A percentile compares a stretch with the other conserved stretches of the same genome.
Evolutionary conservation across 495 filamentous ascomycete species (phyloP).

Genomic region (Chaetomidium leptoderma): DNA sequence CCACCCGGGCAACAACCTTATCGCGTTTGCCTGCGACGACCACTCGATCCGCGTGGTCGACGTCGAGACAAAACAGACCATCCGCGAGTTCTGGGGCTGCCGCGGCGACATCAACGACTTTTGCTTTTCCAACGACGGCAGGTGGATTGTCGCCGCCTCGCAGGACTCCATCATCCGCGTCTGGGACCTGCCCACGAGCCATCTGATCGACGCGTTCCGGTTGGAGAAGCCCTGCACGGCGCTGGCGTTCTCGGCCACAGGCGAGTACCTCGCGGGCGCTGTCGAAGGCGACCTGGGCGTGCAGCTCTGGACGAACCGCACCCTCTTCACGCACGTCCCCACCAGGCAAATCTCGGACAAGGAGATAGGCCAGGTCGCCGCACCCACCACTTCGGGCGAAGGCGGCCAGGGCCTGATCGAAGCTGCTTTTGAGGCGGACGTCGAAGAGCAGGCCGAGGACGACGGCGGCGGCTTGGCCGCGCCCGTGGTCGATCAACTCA

Average conservation of each 20-base stretch:
- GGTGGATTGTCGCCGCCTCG: slow-evolving; percentile 88
- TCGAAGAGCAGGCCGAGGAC: slow-evolving; percentile 44
- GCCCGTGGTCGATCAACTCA: slow-evolving; percentile 67
- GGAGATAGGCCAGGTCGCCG: slow-evolving; percentile 57
- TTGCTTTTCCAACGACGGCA: slow-evolving; percentile 85
- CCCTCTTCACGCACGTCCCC: slow-evolving; percentile 81
- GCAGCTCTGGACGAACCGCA: slow-evolving; percentile 89
- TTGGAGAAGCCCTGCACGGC: slow-evolving; percentile 71
- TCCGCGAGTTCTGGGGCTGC: slow-evolving; percentile 90
- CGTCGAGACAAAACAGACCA: slow-evolving; percentile 79
- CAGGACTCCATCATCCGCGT: slow-evolving; percentile 78
- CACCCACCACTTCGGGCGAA: slow-evolving; percentile 78
- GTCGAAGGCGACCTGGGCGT: slow-evolving; percentile 82
- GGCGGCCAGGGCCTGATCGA: slow-evolving; percentile 62
- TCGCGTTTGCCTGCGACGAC: slow-evolving; percentile 88
- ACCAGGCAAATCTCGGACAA: slow-evolving; percentile 74
- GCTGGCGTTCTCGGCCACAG: slow-evolving; percentile 80
- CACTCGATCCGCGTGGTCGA: slow-evolving; percentile 84
- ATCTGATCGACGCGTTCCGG: slow-evolving; percentile 85
- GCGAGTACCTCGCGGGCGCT: slow-evolving; percentile 88
- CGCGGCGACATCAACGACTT: slow-evolving; percentile 78
- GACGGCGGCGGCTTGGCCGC: slow-evolving; percentile 46
- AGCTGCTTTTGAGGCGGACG: slow-evolving; percentile 59
- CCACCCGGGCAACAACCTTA: slow-evolving; percentile 74
- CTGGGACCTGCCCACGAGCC: slow-evolving; percentile 94